Conservation (phyloP, 495 filamentous ascomycete species). For the Poronia punctata region DNA sequence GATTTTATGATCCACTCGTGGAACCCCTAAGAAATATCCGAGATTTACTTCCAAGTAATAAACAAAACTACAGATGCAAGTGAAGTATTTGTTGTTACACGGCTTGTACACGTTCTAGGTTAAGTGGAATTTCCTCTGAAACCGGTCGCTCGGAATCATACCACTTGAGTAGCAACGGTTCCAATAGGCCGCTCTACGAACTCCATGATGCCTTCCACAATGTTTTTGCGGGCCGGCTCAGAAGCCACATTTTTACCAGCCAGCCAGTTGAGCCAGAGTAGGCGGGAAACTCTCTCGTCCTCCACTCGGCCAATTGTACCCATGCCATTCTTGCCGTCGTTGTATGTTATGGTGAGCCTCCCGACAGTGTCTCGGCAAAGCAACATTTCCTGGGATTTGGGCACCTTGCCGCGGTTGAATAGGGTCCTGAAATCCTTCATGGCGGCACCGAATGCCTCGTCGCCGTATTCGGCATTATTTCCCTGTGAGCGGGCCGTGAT, state of each 20-base stretch:
- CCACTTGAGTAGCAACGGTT: constrained; percentile 69
- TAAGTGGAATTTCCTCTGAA: not conserved
- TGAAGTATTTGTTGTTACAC: constrained; percentile 5
- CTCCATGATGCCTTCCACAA: constrained; percentile 81
- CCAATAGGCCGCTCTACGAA: constrained; percentile 86
- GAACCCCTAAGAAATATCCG: too few species aligned
- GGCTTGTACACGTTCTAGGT: constrained; percentile 3
- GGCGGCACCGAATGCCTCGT: constrained; percentile 62
- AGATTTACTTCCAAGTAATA: too few species aligned
- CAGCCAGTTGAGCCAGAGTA: constrained; percentile 86
- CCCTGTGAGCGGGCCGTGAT: constrained; percentile 63
- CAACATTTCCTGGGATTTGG: constrained; percentile 67
- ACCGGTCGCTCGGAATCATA: constrained; percentile 22
- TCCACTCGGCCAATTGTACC: constrained; percentile 43
- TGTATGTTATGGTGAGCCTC: constrained; percentile 59
- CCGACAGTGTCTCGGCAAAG: constrained; percentile 63
- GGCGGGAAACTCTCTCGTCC: constrained; percentile 72
- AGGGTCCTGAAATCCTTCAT: constrained; percentile 69
- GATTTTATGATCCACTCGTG: too few species aligned
- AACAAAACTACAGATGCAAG: too few species aligned
- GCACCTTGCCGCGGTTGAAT: constrained; percentile 68
- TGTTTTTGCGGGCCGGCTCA: constrained; percentile 68
- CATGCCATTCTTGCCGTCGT: constrained; percentile 44
- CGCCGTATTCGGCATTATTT: constrained; percentile 46
- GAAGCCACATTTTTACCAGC: constrained; percentile 82